phyloP scores from a whole-genome alignment of 306 rosid species.

The Lablab purpureus region DNA sequence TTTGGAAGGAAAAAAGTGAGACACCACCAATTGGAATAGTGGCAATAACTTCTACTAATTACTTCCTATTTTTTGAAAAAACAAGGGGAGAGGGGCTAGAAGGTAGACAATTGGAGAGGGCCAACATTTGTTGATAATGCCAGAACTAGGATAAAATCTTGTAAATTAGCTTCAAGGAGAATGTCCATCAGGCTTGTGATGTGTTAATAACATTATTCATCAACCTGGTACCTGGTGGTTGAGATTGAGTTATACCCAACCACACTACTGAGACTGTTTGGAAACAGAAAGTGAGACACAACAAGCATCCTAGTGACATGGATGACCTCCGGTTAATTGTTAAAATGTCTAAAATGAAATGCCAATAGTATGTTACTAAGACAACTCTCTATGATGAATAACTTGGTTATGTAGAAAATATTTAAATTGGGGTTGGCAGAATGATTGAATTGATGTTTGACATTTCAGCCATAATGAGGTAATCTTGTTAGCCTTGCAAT shows the following conservation, averaged over 20 bases:
- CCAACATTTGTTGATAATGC: background rate
- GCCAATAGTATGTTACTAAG: background rate
- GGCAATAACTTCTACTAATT: background rate
- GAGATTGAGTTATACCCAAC: background rate
- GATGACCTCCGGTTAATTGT: background rate
- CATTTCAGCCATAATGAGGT: constrained; percentile 1
- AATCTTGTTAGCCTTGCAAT: constrained; percentile 10
- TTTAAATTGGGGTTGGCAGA: background rate
- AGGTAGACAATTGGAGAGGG: background rate
- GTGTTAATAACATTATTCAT: background rate
- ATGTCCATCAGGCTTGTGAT: background rate
- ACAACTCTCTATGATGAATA: background rate
- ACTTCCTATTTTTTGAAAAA: background rate
- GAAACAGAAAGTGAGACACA: background rate
- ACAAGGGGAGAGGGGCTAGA: background rate
- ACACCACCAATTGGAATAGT: background rate
- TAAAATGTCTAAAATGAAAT: background rate
- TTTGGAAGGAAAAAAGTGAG: background rate
- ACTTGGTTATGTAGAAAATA: background rate
- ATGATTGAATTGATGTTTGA: background rate
- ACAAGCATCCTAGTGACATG: background rate
- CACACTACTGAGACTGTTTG: constrained; percentile 7
- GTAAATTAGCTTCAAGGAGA: constrained; percentile 2
- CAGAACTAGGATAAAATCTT: background rate
- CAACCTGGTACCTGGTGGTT: background rate